These are phyloP conservation scores for Excoecaria cochinchinensis DNA, from an alignment of 345 rosid species.

Conservation along the genomic window DNA sequence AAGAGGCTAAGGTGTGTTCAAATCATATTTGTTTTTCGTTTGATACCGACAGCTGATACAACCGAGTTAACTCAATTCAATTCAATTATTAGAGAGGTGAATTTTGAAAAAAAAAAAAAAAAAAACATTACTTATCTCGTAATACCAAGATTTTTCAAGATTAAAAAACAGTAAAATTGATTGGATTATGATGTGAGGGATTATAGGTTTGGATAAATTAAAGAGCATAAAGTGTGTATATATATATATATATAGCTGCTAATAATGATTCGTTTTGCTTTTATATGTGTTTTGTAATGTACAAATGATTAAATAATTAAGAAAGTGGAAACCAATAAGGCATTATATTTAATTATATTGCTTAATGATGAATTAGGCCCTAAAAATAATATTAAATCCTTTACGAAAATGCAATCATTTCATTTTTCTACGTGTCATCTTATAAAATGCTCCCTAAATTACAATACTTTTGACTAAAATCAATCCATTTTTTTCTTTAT, in stretches of 20 bases:
- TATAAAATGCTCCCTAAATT: no score
- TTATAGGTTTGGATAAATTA: not conserved
- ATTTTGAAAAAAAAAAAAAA: no score
- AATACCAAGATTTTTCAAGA: no score
- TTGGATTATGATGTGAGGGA: constrained; percentile 2
- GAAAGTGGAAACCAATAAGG: not conserved
- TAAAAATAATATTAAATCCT: not conserved
- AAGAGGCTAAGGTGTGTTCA: not conserved
- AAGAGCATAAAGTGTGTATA: no score
- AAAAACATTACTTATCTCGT: no score
- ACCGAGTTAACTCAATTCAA: no score
- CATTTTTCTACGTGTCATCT: not conserved
- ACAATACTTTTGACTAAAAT: no score
- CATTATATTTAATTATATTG: not conserved
- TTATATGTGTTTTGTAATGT: not conserved
- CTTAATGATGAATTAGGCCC: constrained; percentile 2
- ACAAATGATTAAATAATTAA: not conserved
- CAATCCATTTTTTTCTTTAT: no score
- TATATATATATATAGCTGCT: not conserved
- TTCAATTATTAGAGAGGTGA: no score
- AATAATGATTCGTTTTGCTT: constrained; percentile 6
- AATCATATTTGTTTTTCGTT: not conserved
- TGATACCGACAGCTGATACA: no score
- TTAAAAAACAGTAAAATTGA: not conserved
- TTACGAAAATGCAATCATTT: not conserved